These are phyloP conservation scores for Pleurotus cornucopiae DNA, from an alignment of 768 basidiomycete species.

Conservation along the genomic window DNA sequence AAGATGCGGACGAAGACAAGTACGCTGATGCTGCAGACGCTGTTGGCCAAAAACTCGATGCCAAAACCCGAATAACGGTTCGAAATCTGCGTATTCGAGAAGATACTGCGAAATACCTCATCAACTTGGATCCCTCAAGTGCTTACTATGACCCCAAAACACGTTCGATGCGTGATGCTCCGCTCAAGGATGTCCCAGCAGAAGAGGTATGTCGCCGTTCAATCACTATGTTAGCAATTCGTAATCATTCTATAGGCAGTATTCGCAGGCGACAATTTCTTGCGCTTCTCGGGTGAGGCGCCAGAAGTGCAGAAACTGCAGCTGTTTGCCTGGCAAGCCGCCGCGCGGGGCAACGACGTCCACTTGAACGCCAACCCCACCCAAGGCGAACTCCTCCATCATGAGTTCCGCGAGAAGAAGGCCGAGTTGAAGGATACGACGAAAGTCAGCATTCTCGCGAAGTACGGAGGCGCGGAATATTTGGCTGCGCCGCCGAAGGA, in stretches of 20 bases:
- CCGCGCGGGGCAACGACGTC: slow-evolving; percentile 88
- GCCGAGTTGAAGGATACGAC: slow-evolving; percentile 84
- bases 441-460: slow-evolving; percentile 85
- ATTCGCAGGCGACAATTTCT: slow-evolving; percentile 97
- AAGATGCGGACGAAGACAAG: slow-evolving; percentile 95
- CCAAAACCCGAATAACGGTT: slow-evolving; percentile 97
- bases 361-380: slow-evolving; percentile 97
- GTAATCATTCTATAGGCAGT: slow-evolving; percentile 46
- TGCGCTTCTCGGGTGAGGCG: slow-evolving; percentile 89
- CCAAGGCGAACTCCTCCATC: slow-evolving; percentile 87
- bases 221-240: neutral
- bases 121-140: slow-evolving; percentile 91
- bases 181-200: slow-evolving; percentile 65
- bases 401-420: slow-evolving; percentile 90
- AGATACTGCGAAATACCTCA: slow-evolving; percentile 98
- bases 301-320: slow-evolving; percentile 88
- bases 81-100: slow-evolving; percentile 98
- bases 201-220: slow-evolving; percentile 68
- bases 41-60: slow-evolving; percentile 96
- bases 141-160: slow-evolving; percentile 99
- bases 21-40: slow-evolving; percentile 98
- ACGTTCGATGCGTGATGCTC: slow-evolving; percentile 98
- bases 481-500: slow-evolving; percentile 88
- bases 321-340: slow-evolving; percentile 96
- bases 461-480: slow-evolving; percentile 94